phyloP scores from a whole-genome alignment of 2,329 filamentous ascomycete species.

The Mariannaea elegans region DNA sequence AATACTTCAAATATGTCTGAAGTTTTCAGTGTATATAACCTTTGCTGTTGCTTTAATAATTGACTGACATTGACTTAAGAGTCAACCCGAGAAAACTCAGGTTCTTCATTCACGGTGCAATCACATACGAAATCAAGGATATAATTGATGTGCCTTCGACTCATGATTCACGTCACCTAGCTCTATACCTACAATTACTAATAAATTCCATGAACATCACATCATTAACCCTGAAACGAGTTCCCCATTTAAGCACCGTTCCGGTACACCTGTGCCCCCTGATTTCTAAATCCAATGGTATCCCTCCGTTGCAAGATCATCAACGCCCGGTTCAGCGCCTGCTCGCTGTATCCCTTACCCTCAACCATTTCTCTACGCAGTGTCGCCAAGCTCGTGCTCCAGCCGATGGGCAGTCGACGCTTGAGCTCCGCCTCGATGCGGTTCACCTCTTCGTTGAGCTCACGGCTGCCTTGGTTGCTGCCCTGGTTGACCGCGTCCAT shows the following conservation, averaged over 20 bases:
- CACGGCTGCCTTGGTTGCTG: slow-evolving; percentile 81
- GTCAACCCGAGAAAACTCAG: too few relatives aligned
- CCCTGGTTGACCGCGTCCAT: slow-evolving; percentile 98
- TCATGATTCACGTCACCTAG: slow-evolving; percentile 36
- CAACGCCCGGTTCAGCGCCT: slow-evolving; percentile 83
- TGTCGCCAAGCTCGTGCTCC: slow-evolving; percentile 90
- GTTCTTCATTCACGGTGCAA: background rate
- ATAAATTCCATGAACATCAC: slow-evolving; percentile 15
- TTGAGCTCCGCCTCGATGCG: slow-evolving; percentile 91
- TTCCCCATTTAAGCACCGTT: slow-evolving; percentile 66
- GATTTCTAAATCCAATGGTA: slow-evolving; percentile 82
- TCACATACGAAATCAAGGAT: background rate
- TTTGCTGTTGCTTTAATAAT: too few relatives aligned
- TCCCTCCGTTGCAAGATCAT: slow-evolving; percentile 88
- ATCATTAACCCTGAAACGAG: slow-evolving; percentile 22
- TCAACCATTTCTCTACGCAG: slow-evolving; percentile 92
- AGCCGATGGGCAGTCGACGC: slow-evolving; percentile 89
- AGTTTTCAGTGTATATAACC: too few relatives aligned
- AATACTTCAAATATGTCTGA: too few relatives aligned
- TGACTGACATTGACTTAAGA: too few relatives aligned
- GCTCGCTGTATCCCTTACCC: slow-evolving; percentile 88
- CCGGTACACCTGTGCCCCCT: slow-evolving; percentile 78
- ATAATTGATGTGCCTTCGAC: slow-evolving; percentile 6
- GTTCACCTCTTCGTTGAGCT: slow-evolving; percentile 88
- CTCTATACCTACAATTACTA: slow-evolving; percentile 24